phyloP scores from a whole-genome alignment of 164 flowering plant species.

The Magnolia kwangsiensis region DNA sequence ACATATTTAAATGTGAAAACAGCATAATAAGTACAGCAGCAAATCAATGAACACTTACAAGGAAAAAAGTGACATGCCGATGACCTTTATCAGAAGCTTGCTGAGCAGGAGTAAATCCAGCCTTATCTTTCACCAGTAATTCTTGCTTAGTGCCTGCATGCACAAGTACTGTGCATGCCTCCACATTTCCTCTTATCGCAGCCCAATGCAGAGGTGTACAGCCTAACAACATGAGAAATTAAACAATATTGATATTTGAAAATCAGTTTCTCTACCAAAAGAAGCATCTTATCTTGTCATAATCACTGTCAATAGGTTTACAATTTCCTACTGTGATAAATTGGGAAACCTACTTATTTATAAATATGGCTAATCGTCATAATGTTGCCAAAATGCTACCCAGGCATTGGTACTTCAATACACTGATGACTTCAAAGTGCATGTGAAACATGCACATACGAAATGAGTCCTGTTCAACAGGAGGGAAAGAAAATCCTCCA shows the following conservation, averaged over 20 bases:
- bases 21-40: neutral
- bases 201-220: constrained; percentile 99
- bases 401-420: too few relatives aligned
- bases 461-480: too few relatives aligned
- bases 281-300: neutral
- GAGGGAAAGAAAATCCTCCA: too few relatives aligned
- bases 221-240: constrained; percentile 38
- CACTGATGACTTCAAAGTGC: too few relatives aligned
- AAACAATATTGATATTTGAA: constrained; percentile 1
- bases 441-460: too few relatives aligned
- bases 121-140: constrained; percentile 69
- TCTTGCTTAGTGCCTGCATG: constrained; percentile 82
- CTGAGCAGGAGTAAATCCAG: constrained; percentile 79
- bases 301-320: neutral
- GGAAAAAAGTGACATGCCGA: constrained; percentile 73
- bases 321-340: neutral
- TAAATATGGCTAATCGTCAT: too few relatives aligned
- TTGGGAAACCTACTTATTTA: too few relatives aligned
- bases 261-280: neutral
- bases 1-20: neutral
- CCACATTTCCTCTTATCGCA: constrained; percentile 73
- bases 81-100: constrained; percentile 97
- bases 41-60: constrained; percentile 57
- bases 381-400: too few relatives aligned
- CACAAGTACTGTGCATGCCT: constrained; percentile 82